Evolutionary conservation across 192 early-diverging fungal genomes (phyloP).

Genomic region (Entomortierella parvispora): DNA sequence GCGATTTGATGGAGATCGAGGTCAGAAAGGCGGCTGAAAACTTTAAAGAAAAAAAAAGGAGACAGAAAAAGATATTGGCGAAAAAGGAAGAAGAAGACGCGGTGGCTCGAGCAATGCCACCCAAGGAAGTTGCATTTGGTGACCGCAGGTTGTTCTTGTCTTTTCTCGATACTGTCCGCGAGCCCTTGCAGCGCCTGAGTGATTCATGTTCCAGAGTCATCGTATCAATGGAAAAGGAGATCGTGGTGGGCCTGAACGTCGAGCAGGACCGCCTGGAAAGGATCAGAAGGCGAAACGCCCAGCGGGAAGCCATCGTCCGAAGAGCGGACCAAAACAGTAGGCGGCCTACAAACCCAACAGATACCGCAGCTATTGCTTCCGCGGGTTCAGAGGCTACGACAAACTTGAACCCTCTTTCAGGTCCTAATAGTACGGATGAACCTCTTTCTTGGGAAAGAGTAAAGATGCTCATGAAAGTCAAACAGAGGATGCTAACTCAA

Average conservation of each 20-base stretch:
- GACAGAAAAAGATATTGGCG: background rate
- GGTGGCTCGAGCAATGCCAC: constrained; percentile 3
- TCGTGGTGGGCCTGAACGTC: constrained; percentile 7
- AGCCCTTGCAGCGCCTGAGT: constrained; percentile 48
- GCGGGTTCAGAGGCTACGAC: too few relatives aligned
- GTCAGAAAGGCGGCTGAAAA: background rate
- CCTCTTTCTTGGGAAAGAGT: too few relatives aligned
- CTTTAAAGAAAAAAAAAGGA: background rate
- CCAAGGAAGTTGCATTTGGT: constrained; percentile 48
- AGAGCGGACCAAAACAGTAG: background rate
- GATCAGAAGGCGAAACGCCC: background rate
- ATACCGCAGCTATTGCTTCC: too few relatives aligned
- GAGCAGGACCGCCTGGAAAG: constrained; percentile 9
- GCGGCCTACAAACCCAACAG: too few relatives aligned
- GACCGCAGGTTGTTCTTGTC: constrained; percentile 48
- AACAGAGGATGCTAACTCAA: background rate
- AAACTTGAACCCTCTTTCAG: too few relatives aligned
- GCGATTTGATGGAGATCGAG: background rate
- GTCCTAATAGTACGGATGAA: too few relatives aligned
- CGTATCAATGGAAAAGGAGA: constrained; percentile 3
- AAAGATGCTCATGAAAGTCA: background rate
- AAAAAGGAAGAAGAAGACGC: constrained; percentile 4
- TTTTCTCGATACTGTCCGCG: constrained; percentile 52
- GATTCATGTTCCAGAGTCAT: constrained; percentile 26
- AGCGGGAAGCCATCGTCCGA: background rate